Evolutionary conservation across 805 yeast genomes (phyloP), one percentile per base, ranked within the genome.

Genomic region (Pichia kluyveri): DNA sequence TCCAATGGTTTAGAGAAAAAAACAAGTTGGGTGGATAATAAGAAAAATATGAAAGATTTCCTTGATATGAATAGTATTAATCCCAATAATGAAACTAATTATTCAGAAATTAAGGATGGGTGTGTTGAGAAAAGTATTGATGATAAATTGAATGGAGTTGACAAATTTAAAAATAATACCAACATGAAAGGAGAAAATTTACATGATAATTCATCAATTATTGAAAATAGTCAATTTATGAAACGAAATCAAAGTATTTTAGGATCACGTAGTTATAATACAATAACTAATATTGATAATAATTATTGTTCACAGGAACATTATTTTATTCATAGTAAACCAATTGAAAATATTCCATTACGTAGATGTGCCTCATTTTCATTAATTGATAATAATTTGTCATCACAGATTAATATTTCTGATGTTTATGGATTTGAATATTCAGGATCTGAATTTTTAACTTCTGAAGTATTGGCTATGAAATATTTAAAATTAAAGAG

Each of bases 341-440:
- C 42, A 31, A 28, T 6, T 5, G 14, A 14, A 4, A 17, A 30
- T 27, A 28, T 10, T 8, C 45, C 27, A 12, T 45, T 40, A 18
- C 61, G 55, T 51, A 55, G 76, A 46, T 53, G 63, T n/a, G 58
- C 59, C 40, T 71, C 77, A 36, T 67, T 69, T 42, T 59, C 66
- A 0, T 40, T 42, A 5, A 18, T 62, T 15, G 57, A 60, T 27
- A 54, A 54, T 8, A 43, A 51, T 1, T 18, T 60, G 3, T 43
- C 38, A 17, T 37, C 8, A 5, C 31, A 42, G 1, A 41, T 43
- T 19, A 53, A 48, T 4, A 36, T 45, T 12, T 39, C 49, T 8
- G 51, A 47, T 30, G 23, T 47, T 30, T 50, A 39, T 43, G 56
- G 54, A 11, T 48, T 42, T 23, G 59, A 56, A 54, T 62, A 41